Evolutionary conservation across 2,329 filamentous ascomycete species (phyloP).

Genomic region (Calonectria ilicicola): DNA sequence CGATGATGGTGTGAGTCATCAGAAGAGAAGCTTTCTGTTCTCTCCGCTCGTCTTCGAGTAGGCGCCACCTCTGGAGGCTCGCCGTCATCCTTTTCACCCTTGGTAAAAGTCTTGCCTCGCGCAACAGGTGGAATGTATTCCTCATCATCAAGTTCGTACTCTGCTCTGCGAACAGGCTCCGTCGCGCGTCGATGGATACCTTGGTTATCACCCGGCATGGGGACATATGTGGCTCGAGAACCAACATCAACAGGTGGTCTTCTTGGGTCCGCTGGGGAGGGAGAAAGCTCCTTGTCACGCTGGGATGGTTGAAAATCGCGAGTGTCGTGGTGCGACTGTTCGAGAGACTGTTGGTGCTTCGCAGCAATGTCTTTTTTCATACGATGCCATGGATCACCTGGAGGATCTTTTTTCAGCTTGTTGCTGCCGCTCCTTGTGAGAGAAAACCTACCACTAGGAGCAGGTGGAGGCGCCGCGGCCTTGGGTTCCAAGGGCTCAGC

Average conservation of each 20-base stretch:
- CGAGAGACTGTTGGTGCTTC: constrained; percentile 1
- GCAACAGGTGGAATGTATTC: constrained; percentile 39
- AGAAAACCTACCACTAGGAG: constrained; percentile 50
- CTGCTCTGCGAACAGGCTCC: constrained; percentile 44
- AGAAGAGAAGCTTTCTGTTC: constrained; percentile 46
- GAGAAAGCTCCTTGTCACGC: constrained; percentile 49
- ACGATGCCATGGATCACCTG: constrained; percentile 61
- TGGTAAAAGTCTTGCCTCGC: constrained; percentile 35
- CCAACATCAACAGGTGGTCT: constrained; percentile 25
- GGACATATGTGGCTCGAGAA: constrained; percentile 14
- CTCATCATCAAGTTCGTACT: constrained; percentile 45
- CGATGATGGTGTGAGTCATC: constrained; percentile 50
- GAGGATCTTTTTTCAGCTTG: constrained; percentile 69
- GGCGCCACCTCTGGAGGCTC: constrained; percentile 31
- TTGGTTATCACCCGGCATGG: constrained; percentile 36
- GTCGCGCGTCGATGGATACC: constrained; percentile 45
- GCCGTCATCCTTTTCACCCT: constrained; percentile 12
- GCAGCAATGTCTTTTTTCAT: constrained; percentile 16
- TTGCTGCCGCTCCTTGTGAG: constrained; percentile 65
- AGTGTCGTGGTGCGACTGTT: neutral
- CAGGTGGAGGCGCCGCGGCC: constrained; percentile 39
- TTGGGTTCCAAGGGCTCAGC: constrained; percentile 44
- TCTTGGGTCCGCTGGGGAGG: constrained; percentile 36
- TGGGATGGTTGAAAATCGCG: constrained; percentile 29
- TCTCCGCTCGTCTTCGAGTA: constrained; percentile 38